Percentiles rank a stretch among this genome's conserved stretches.
Conservation (phyloP, 371 early-diverging fungal species). For the Fennellomyces sp. region DNA sequence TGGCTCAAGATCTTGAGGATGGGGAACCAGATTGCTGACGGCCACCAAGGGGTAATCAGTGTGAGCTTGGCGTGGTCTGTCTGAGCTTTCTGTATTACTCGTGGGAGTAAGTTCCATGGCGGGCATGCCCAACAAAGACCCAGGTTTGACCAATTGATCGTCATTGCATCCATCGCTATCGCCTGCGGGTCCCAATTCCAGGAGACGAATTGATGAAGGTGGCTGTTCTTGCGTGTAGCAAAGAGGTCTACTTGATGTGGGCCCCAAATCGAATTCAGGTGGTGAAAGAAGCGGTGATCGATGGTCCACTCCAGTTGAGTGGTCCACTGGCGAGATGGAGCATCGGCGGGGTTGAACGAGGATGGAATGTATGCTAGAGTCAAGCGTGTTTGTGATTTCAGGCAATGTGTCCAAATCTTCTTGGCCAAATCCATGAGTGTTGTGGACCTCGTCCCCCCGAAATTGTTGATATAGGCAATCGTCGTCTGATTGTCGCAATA, state of each 20-base stretch:
- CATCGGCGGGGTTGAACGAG: neutral
- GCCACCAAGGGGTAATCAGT: neutral
- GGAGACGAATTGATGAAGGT: neutral
- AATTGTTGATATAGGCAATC: neutral
- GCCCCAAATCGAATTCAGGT: neutral
- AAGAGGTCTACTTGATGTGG: neutral
- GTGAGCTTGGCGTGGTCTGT: neutral
- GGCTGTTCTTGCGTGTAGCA: neutral
- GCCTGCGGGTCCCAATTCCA: neutral
- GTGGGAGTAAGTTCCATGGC: neutral
- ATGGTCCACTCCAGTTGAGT: neutral
- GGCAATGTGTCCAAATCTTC: neutral
- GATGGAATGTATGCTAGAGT: neutral
- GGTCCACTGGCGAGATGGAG: neutral
- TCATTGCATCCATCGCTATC: neutral
- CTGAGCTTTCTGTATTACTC: neutral
- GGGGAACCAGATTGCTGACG: constrained; percentile 2
- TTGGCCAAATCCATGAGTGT: neutral
- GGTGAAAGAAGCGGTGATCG: neutral
- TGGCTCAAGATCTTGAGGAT: neutral
- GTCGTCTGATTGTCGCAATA: too few species aligned
- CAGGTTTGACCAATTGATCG: neutral
- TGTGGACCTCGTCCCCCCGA: neutral
- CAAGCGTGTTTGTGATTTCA: neutral
- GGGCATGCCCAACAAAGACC: too few species aligned